These are phyloP conservation scores for Aspergillus sp. DNA, from an alignment of 2,329 filamentous ascomycete genomes.

Conservation along the genomic window DNA sequence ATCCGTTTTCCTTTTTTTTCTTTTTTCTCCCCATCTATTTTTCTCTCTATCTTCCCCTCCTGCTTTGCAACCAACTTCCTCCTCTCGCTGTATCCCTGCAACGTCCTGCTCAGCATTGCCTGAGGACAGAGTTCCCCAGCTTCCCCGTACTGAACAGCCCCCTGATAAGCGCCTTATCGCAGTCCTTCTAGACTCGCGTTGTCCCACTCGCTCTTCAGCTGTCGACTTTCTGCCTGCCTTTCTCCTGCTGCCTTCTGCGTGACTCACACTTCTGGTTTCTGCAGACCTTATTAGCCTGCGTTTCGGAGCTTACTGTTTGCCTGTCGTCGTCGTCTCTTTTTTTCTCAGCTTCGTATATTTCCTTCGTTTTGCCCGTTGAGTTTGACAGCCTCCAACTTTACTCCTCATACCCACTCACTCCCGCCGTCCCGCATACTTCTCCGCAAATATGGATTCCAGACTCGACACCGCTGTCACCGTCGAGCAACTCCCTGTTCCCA, in stretches of 20 bases:
- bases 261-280: constrained; percentile 5
- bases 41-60: not conserved
- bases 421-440: not conserved
- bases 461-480: constrained; percentile 12
- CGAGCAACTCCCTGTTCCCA: constrained; percentile 15
- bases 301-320: not conserved
- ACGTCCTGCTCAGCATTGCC: constrained; percentile 8
- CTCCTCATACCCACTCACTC: not conserved
- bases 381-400: no score
- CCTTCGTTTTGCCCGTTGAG: not conserved
- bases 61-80: constrained; percentile 8
- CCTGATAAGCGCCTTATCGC: constrained; percentile 17
- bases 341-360: not conserved
- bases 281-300: not conserved
- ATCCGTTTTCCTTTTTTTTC: constrained; percentile 14
- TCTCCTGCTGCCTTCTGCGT: constrained; percentile 9
- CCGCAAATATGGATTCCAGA: constrained; percentile 20
- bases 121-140: constrained; percentile 8
- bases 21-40: constrained; percentile 12
- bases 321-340: not conserved
- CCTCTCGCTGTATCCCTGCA: constrained; percentile 11
- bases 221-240: constrained; percentile 11
- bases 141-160: constrained; percentile 13
- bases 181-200: constrained; percentile 8
- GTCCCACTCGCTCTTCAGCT: constrained; percentile 3